Evolutionary conservation across 129 eudicot genomes (phyloP).

Genomic region (Chrysanthemum seticuspe): DNA sequence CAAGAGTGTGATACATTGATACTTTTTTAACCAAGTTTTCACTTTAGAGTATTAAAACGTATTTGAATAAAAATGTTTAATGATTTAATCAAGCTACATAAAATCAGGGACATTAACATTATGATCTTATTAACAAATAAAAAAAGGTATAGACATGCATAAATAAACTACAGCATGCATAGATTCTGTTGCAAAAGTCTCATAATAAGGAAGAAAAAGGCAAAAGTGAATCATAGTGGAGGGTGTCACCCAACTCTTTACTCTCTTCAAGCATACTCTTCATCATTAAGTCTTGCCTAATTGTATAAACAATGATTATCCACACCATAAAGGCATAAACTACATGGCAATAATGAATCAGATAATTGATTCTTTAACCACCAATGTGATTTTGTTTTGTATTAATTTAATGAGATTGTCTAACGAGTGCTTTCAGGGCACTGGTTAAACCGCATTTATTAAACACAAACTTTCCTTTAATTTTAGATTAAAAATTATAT

Average conservation of each 20-base stretch:
- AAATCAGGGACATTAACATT: not conserved
- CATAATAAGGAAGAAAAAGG: not conserved
- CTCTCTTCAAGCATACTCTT: constrained; percentile 37
- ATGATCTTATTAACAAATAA: too few relatives aligned
- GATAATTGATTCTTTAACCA: not conserved
- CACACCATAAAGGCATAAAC: not conserved
- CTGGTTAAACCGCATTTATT: too few relatives aligned
- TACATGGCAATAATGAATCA: constrained; percentile 11
- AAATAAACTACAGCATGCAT: too few relatives aligned
- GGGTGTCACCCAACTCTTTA: constrained; percentile 26
- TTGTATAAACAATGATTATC: constrained; percentile 21
- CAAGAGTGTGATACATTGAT: too few relatives aligned
- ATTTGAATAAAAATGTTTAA: too few relatives aligned
- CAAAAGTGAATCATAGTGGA: constrained; percentile 14
- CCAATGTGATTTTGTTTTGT: not conserved
- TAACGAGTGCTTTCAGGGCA: too few relatives aligned
- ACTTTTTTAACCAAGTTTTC: too few relatives aligned
- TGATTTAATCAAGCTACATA: not conserved
- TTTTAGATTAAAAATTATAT: too few relatives aligned
- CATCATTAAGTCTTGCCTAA: constrained; percentile 39
- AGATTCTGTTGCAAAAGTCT: constrained; percentile 3
- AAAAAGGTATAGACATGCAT: too few relatives aligned
- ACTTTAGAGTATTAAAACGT: too few relatives aligned
- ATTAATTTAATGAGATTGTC: too few relatives aligned
- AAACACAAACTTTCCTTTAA: too few relatives aligned